Percentiles rank a stretch among this genome's conserved stretches.
Conservation (phyloP, 768 basidiomycete species). For the Podaxis sp. region DNA sequence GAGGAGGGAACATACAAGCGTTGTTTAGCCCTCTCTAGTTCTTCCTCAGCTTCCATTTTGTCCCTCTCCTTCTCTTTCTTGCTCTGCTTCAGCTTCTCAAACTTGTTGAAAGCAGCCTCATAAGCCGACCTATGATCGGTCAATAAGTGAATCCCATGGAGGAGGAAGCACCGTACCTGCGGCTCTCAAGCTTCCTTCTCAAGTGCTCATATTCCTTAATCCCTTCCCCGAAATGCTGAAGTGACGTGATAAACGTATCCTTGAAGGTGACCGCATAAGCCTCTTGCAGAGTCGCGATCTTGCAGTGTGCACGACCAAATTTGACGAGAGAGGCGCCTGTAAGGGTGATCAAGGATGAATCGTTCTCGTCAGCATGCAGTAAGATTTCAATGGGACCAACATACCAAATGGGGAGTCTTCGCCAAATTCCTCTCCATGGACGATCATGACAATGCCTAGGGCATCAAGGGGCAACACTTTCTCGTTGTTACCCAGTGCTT, state of each 20-base stretch:
- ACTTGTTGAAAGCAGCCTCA: conserved; percentile 72
- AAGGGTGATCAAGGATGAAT: background rate
- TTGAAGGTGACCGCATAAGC: conserved; percentile 70
- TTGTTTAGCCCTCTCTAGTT: conserved; percentile 65
- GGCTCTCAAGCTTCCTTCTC: conserved; percentile 85
- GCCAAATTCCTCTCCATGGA: conserved; percentile 81
- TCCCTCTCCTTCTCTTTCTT: conserved; percentile 82
- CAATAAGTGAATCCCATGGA: background rate
- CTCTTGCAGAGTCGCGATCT: conserved; percentile 83
- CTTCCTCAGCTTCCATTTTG: conserved; percentile 72
- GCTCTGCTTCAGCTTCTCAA: conserved; percentile 60
- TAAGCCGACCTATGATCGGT: conserved; percentile 57
- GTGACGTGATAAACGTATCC: conserved; percentile 69
- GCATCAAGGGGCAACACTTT: conserved; percentile 78
- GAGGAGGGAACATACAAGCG: conserved; percentile 57
- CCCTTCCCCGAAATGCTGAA: conserved; percentile 65
- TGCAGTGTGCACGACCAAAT: conserved; percentile 83
- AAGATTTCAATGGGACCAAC: conserved; percentile 12
- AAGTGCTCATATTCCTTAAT: conserved; percentile 82
- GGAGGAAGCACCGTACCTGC: conserved; percentile 52
- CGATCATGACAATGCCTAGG: conserved; percentile 84
- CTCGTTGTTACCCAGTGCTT: conserved; percentile 58
- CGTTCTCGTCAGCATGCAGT: background rate
- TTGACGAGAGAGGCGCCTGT: conserved; percentile 72
- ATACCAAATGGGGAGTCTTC: conserved; percentile 72